phyloP scores from a whole-genome alignment of 208 protist species.

The Crithidia mellificae region DNA sequence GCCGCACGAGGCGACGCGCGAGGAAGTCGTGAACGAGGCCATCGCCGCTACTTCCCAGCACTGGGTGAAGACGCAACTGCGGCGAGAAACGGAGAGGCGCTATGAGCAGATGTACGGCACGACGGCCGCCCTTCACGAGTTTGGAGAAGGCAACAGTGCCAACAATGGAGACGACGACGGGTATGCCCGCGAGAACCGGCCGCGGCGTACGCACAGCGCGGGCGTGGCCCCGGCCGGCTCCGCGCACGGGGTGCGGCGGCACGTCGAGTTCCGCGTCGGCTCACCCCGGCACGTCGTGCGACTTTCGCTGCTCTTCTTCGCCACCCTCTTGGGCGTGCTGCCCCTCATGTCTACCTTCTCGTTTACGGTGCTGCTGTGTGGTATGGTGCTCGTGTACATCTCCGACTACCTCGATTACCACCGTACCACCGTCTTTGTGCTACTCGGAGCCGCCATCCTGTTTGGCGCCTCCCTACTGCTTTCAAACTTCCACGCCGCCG shows the following conservation, averaged over 20 bases:
- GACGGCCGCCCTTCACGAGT: neutral
- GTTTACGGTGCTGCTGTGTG: constrained; percentile 63
- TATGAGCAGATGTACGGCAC: constrained; percentile 22
- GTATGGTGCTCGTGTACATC: constrained; percentile 74
- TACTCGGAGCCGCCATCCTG: constrained; percentile 45
- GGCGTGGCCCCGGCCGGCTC: constrained; percentile 1
- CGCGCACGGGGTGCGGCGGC: neutral
- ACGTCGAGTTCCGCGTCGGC: constrained; percentile 43
- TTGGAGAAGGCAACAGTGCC: neutral
- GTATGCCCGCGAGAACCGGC: constrained; percentile 16
- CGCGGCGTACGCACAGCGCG: neutral
- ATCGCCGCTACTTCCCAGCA: constrained; percentile 48
- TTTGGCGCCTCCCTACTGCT: constrained; percentile 67
- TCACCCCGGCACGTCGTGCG: constrained; percentile 39
- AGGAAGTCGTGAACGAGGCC: constrained; percentile 47
- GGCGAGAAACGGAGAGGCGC: constrained; percentile 18
- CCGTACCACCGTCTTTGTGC: constrained; percentile 49
- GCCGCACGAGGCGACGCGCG: constrained; percentile 33
- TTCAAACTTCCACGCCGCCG: constrained; percentile 63
- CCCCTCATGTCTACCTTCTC: constrained; percentile 76
- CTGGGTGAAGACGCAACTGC: constrained; percentile 50
- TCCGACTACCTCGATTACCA: constrained; percentile 75
- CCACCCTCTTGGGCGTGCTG: constrained; percentile 70
- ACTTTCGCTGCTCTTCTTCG: constrained; percentile 49
- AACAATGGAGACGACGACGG: neutral